phyloP scores from a whole-genome alignment of 2,329 filamentous ascomycete genomes.

The Calonectria montana region DNA sequence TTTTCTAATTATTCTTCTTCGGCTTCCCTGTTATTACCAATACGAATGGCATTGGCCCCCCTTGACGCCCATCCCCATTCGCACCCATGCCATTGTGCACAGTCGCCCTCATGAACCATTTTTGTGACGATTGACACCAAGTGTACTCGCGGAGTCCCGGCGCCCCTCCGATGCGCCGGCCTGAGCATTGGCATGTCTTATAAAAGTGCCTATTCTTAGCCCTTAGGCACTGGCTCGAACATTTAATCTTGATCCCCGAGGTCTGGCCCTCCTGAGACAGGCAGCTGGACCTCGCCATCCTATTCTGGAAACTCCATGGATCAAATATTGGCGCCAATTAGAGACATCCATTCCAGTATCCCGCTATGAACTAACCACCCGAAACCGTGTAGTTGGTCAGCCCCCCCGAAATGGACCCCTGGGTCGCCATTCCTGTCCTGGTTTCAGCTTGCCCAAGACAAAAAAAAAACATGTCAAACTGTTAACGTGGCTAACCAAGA shows the following conservation, averaged over 20 bases:
- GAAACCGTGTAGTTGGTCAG: background rate
- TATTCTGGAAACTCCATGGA: slow-evolving; percentile 2
- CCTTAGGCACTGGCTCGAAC: background rate
- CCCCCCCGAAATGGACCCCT: background rate
- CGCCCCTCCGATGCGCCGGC: background rate
- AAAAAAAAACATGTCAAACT: background rate
- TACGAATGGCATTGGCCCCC: background rate
- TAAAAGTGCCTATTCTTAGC: slow-evolving; percentile 1
- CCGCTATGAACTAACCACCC: background rate
- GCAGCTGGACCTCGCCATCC: background rate
- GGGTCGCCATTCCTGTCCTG: background rate
- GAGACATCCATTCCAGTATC: background rate
- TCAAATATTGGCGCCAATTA: slow-evolving; percentile 4
- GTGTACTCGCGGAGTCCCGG: background rate
- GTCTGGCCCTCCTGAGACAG: background rate
- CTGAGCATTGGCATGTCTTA: background rate
- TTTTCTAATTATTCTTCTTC: background rate
- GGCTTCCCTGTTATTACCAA: background rate
- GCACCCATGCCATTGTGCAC: background rate
- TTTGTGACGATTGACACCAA: background rate
- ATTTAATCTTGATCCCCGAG: background rate
- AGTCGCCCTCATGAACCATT: background rate
- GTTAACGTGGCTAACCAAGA: background rate
- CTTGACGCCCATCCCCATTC: background rate
- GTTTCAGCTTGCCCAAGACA: slow-evolving; percentile 1